These are phyloP conservation scores for Stevia rebaudiana DNA, from an alignment of 140 eudicot genomes.

Conservation along the genomic window DNA sequence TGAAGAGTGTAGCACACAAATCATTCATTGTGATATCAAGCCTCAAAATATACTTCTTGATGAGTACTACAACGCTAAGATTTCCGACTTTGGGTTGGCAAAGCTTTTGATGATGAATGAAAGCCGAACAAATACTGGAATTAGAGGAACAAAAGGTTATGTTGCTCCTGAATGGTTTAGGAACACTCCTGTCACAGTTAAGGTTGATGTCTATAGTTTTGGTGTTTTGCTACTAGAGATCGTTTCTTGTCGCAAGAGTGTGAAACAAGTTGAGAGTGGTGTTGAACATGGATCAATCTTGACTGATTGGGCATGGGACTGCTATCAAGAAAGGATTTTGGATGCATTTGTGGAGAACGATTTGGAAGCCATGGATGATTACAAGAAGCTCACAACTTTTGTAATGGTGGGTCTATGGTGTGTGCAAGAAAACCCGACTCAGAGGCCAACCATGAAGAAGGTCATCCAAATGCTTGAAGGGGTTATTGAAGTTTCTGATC, in stretches of 20 bases:
- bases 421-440: slow-evolving; percentile 23
- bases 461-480: slow-evolving; percentile 41
- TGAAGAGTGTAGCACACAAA: slow-evolving; percentile 50
- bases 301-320: slow-evolving; percentile 45
- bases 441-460: slow-evolving; percentile 33
- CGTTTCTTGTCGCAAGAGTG: slow-evolving; percentile 39
- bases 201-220: slow-evolving; percentile 55
- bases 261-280: slow-evolving; percentile 6
- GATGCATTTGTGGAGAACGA: slow-evolving; percentile 36
- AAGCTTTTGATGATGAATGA: slow-evolving; percentile 46
- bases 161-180: slow-evolving; percentile 67
- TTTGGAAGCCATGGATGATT: slow-evolving; percentile 36
- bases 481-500: slow-evolving; percentile 26
- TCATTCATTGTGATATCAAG: slow-evolving; percentile 61
- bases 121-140: slow-evolving; percentile 37
- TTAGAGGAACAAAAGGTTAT: slow-evolving; percentile 58
- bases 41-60: slow-evolving; percentile 53
- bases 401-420: slow-evolving; percentile 39
- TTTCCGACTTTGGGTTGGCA: slow-evolving; percentile 50
- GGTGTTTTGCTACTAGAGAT: slow-evolving; percentile 48
- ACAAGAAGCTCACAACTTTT: slow-evolving; percentile 3
- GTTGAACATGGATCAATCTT: slow-evolving; percentile 21
- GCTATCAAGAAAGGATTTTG: slow-evolving; percentile 28
- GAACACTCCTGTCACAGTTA: slow-evolving; percentile 36
- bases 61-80: slow-evolving; percentile 33